Evolutionary conservation across 176 grass and related monocot genomes (phyloP).

Genomic region (Raddia distichophylla): DNA sequence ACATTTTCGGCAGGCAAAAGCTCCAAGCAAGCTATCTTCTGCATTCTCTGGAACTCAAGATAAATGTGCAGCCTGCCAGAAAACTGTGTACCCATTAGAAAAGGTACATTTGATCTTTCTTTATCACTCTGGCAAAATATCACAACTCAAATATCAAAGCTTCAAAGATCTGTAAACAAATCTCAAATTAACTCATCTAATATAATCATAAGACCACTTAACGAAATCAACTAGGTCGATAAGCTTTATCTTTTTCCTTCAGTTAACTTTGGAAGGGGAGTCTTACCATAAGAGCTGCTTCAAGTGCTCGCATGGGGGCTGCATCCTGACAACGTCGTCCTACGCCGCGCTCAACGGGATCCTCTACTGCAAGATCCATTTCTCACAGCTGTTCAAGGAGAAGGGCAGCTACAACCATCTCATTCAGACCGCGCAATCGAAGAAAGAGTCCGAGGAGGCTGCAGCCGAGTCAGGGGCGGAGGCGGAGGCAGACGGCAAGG

Average conservation of each 20-base stretch:
- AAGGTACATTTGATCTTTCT: conserved; percentile 52
- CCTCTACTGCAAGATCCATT: conserved; percentile 95
- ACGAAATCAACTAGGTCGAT: background rate
- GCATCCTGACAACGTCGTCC: conserved; percentile 78
- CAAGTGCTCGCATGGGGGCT: conserved; percentile 89
- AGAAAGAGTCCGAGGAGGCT: conserved; percentile 52
- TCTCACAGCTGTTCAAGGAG: conserved; percentile 96
- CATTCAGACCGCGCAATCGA: conserved; percentile 64
- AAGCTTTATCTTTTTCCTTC: background rate
- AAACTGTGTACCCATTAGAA: conserved; percentile 90
- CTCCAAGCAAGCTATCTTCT: conserved; percentile 84
- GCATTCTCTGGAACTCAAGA: conserved; percentile 89
- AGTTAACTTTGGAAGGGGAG: conserved; percentile 83
- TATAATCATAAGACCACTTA: background rate
- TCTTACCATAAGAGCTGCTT: conserved; percentile 93
- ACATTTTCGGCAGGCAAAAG: conserved; percentile 52
- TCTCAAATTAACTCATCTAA: background rate
- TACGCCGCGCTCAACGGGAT: conserved; percentile 83
- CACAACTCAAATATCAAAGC: background rate
- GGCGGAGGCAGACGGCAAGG: conserved; percentile 18
- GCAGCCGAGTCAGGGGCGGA: background rate
- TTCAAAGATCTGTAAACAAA: background rate
- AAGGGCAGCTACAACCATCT: conserved; percentile 94
- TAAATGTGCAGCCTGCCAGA: conserved; percentile 90
- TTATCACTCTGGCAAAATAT: background rate